Conservation (phyloP, 805 yeast species). For the Spathaspora girioi region DNA sequence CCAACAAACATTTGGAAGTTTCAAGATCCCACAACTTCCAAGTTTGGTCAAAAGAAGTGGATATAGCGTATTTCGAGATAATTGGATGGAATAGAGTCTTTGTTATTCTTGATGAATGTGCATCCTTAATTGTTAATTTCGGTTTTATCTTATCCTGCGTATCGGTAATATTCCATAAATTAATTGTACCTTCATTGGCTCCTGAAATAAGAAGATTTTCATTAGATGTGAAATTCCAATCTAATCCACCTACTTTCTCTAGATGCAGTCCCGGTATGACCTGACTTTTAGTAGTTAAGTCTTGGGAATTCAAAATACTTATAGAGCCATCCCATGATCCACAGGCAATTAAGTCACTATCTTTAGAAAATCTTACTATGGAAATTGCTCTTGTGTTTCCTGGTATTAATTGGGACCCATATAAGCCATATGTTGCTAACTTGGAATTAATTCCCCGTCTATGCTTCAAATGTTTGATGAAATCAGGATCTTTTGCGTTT, state of each 20-base stretch:
- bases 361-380: constrained; percentile 43
- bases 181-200: constrained; percentile 35
- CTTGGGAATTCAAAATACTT: constrained; percentile 41
- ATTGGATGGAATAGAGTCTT: constrained; percentile 62
- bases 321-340: constrained; percentile 86
- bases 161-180: constrained; percentile 23
- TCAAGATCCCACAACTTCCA: constrained; percentile 86
- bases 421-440: constrained; percentile 37
- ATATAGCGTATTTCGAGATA: constrained; percentile 47
- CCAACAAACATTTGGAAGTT: constrained; percentile 38
- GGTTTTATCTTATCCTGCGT: constrained; percentile 14
- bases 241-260: constrained; percentile 70
- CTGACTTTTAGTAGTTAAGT: constrained; percentile 26
- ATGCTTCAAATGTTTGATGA: constrained; percentile 39
- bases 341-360: constrained; percentile 43
- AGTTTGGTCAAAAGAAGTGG: constrained; percentile 79
- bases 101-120: constrained; percentile 53
- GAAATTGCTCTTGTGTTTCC: constrained; percentile 67
- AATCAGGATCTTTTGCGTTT: constrained; percentile 25
- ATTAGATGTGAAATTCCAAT: constrained; percentile 48
- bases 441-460: constrained; percentile 41
- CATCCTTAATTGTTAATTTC: constrained; percentile 14
- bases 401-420: constrained; percentile 64
- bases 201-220: constrained; percentile 24
- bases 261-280: constrained; percentile 42